Evolutionary conservation across 2,329 filamentous ascomycete species (phyloP).

Genomic region (Epichloe festucae): DNA sequence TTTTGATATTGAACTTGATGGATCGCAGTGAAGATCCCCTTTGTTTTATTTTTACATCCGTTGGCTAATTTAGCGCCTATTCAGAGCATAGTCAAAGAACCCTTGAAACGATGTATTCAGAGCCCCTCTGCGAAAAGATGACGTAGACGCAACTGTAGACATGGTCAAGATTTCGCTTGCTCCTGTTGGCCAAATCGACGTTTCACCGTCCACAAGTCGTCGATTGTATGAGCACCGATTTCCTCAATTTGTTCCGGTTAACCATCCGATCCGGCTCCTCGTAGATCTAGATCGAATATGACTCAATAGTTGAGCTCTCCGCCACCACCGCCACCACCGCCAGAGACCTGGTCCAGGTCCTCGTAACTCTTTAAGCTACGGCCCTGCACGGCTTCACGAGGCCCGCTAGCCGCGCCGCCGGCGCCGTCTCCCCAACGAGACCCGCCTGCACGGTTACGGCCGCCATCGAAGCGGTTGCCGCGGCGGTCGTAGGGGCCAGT

Average conservation of each 20-base stretch:
- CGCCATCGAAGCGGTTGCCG: constrained; percentile 39
- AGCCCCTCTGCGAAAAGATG: neutral
- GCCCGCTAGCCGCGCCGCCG: constrained; percentile 65
- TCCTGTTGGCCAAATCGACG: neutral
- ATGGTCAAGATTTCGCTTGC: neutral
- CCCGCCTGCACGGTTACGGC: constrained; percentile 35
- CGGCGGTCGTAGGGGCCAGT: constrained; percentile 65
- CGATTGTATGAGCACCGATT: neutral
- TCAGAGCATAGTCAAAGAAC: neutral
- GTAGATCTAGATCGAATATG: neutral
- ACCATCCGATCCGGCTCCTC: neutral
- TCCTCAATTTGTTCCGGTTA: neutral
- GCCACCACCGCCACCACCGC: constrained; percentile 59
- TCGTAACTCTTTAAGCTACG: constrained; percentile 94
- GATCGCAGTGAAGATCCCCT: neutral
- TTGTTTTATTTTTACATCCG: neutral
- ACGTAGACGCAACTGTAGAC: neutral
- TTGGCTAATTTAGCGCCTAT: neutral
- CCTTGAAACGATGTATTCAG: neutral
- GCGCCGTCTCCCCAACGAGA: constrained; percentile 65
- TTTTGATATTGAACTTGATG: too few relatives aligned
- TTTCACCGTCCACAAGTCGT: neutral
- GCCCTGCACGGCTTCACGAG: constrained; percentile 82
- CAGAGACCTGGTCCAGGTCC: constrained; percentile 77
- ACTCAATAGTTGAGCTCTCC: constrained; percentile 78